Conservation (phyloP, 1,284 basidiomycete genomes). For the Blastosporella zonata region DNA sequence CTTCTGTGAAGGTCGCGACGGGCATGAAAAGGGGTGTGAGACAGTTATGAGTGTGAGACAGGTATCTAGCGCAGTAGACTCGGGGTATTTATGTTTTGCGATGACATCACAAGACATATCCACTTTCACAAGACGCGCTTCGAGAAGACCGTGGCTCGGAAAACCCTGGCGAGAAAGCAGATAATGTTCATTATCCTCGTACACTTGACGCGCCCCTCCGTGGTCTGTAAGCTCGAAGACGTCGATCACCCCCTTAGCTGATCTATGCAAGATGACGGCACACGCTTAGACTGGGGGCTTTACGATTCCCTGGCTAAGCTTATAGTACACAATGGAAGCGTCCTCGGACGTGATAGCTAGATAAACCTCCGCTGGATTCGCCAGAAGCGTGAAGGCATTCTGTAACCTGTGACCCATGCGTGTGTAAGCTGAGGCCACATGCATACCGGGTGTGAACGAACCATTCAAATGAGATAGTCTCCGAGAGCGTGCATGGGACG, state of each 20-base stretch:
- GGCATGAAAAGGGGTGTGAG: background rate
- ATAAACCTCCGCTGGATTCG: conserved; percentile 51
- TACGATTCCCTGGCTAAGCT: conserved; percentile 68
- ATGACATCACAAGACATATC: background rate
- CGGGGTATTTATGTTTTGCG: background rate
- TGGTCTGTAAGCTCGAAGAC: background rate
- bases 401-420: conserved; percentile 42
- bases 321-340: conserved; percentile 80
- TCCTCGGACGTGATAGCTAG: conserved; percentile 73
- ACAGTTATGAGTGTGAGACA: background rate
- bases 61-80: background rate
- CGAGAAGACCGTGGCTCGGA: background rate
- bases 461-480: conserved; percentile 54
- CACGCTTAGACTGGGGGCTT: conserved; percentile 58
- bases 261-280: background rate
- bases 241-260: background rate
- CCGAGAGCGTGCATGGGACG: conserved; percentile 66
- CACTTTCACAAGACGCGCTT: background rate
- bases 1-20: conserved; percentile 20
- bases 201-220: background rate
- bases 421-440: conserved; percentile 2
- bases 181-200: background rate
- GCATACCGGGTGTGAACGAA: conserved; percentile 17
- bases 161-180: background rate
- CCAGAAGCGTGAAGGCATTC: conserved; percentile 50